Conservation (phyloP, 2,329 filamentous ascomycete species). For the Biscogniauxia mediterranea region DNA sequence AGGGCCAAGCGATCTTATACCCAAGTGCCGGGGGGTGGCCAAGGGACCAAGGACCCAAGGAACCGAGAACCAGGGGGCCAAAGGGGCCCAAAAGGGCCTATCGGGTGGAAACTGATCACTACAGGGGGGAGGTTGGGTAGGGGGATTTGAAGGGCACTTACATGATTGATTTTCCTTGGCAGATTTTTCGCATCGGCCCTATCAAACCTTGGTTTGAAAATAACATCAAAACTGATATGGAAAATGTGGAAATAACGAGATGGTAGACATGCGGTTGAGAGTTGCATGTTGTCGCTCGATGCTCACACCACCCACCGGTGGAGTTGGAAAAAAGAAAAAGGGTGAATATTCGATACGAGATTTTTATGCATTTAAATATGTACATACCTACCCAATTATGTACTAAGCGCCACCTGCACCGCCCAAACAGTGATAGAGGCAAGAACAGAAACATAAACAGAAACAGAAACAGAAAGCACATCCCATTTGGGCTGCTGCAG, state of each 20-base stretch:
- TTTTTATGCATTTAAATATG: background rate
- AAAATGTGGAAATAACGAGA: background rate
- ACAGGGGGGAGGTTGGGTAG: background rate
- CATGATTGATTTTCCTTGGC: background rate
- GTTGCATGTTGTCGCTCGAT: background rate
- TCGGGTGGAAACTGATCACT: background rate
- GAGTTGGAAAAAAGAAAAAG: background rate
- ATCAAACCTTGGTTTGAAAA: background rate
- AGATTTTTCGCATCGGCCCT: background rate
- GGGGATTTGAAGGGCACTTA: too few relatives aligned
- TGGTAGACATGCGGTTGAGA: background rate
- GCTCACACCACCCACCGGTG: background rate
- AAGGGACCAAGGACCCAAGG: too few relatives aligned
- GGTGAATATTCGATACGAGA: background rate
- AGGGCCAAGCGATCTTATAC: background rate
- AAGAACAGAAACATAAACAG: too few relatives aligned
- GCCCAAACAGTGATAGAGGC: too few relatives aligned
- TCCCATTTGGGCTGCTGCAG: too few relatives aligned
- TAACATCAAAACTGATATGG: background rate
- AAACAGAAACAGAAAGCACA: too few relatives aligned
- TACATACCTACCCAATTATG: background rate
- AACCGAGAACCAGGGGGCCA: too few relatives aligned
- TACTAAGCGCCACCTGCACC: background rate
- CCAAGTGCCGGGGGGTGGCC: background rate
- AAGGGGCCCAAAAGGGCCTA: too few relatives aligned